Conservation (phyloP, 108 stramenopile genomes). For the Conticribra weissflogii region DNA sequence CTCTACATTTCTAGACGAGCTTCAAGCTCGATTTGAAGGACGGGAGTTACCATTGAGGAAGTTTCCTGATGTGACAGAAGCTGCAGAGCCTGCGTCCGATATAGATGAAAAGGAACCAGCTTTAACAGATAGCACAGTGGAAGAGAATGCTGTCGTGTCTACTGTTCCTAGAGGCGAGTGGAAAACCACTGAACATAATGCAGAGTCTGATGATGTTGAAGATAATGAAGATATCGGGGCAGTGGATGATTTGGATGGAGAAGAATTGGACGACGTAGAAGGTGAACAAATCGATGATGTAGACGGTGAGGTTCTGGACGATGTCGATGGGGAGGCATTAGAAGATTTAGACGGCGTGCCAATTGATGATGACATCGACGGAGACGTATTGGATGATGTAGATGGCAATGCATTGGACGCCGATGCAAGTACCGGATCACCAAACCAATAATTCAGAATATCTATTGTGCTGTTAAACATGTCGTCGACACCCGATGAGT, state of each 20-base stretch:
- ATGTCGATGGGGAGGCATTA: conserved; percentile 42
- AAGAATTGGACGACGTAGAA: conserved; percentile 3
- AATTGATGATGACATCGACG: conserved; percentile 41
- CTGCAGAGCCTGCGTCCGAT: conserved; percentile 2
- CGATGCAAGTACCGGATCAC: too few species aligned
- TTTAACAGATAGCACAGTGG: conserved; percentile 8
- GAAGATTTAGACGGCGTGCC: conserved; percentile 34
- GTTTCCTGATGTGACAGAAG: not conserved
- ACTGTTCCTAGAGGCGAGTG: conserved; percentile 35
- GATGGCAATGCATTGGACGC: too few species aligned
- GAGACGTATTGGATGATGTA: conserved; percentile 15
- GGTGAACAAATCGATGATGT: conserved; percentile 9
- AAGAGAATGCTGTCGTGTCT: conserved; percentile 15
- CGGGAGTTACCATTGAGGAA: conserved; percentile 35
- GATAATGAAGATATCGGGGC: conserved; percentile 17
- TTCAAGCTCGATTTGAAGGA: conserved; percentile 77
- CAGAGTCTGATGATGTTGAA: conserved; percentile 8
- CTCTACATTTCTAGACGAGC: conserved; percentile 73
- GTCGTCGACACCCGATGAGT: too few species aligned
- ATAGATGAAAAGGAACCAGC: conserved; percentile 1
- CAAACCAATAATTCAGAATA: too few species aligned
- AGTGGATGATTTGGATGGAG: conserved; percentile 15
- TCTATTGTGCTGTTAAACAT: too few species aligned
- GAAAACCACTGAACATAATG: conserved; percentile 19
- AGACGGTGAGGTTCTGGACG: conserved; percentile 24